Percentiles rank a stretch among this genome's conserved stretches.
phyloP scores from a whole-genome alignment of 371 early-diverging fungal species.

The Mucor mucedo region DNA sequence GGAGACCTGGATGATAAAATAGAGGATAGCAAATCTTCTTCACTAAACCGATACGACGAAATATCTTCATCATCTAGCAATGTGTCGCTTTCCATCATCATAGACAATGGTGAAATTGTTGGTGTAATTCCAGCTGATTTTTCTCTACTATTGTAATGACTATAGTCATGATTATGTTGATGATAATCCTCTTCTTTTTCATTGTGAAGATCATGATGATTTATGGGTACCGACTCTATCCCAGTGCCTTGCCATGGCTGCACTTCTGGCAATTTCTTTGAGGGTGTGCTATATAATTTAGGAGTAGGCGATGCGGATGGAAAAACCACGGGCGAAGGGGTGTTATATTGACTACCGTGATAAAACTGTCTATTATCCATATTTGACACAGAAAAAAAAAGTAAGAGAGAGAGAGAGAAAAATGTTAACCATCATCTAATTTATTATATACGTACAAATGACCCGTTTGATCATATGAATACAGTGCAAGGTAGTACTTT shows the following conservation, averaged over 20 bases:
- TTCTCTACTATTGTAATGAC: constrained; percentile 5
- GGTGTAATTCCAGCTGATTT: background rate
- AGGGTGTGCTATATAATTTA: constrained; percentile 22
- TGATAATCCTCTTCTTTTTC: background rate
- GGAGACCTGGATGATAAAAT: constrained; percentile 11
- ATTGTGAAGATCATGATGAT: background rate
- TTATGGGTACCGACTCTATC: constrained; percentile 10
- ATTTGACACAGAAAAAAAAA: background rate
- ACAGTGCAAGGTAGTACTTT: background rate
- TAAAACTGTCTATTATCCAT: constrained; percentile 2
- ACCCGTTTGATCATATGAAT: constrained; percentile 8
- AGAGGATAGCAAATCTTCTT: constrained; percentile 12
- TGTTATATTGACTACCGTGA: background rate
- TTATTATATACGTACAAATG: constrained; percentile 8
- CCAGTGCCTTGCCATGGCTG: constrained; percentile 25
- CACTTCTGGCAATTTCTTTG: constrained; percentile 23
- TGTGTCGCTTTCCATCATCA: constrained; percentile 9
- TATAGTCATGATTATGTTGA: constrained; percentile 1
- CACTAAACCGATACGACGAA: constrained; percentile 6
- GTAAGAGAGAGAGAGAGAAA: background rate
- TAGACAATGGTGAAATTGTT: constrained; percentile 4
- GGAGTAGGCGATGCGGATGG: constrained; percentile 32
- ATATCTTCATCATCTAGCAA: constrained; percentile 10
- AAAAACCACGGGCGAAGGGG: constrained; percentile 27
- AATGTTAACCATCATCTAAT: background rate